Evolutionary conservation across 768 basidiomycete species (phyloP).

Genomic region (Steccherinum ochraceum): DNA sequence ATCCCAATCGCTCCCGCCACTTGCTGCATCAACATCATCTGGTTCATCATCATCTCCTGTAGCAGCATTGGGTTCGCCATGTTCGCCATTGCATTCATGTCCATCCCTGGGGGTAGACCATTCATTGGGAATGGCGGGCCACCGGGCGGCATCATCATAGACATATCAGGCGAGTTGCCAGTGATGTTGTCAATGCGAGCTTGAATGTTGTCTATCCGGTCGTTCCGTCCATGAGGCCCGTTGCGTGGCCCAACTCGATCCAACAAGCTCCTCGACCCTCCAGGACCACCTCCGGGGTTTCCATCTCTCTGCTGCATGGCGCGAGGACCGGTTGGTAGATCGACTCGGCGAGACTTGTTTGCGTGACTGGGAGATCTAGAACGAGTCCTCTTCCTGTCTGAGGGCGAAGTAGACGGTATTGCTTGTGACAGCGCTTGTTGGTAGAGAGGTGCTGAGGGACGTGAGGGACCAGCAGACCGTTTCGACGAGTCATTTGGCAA

Average conservation of each 20-base stretch:
- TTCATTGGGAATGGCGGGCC: conserved; percentile 16
- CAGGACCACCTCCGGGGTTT: conserved; percentile 19
- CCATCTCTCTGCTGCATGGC: conserved; percentile 50
- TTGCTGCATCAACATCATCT: conserved; percentile 92
- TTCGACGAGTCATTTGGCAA: conserved; percentile 34
- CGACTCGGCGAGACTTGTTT: conserved; percentile 66
- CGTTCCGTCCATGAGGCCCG: conserved; percentile 5
- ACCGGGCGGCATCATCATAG: conserved; percentile 42
- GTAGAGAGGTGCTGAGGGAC: conserved; percentile 49
- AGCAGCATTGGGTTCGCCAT: conserved; percentile 65
- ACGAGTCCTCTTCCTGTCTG: conserved; percentile 61
- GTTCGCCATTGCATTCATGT: conserved; percentile 55
- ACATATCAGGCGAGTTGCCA: conserved; percentile 39
- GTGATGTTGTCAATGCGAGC: conserved; percentile 77
- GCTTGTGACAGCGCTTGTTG: conserved; percentile 71
- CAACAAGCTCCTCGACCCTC: conserved; percentile 57
- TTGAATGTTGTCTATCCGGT: conserved; percentile 59
- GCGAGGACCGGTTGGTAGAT: conserved; percentile 79
- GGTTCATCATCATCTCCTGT: conserved; percentile 88
- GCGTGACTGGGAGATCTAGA: conserved; percentile 58
- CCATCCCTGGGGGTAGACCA: conserved; percentile 39
- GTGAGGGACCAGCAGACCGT: conserved; percentile 41
- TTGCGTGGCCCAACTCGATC: conserved; percentile 61
- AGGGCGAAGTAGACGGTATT: conserved; percentile 40
- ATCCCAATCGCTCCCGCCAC: conserved; percentile 84